phyloP scores from a whole-genome alignment of 2,329 filamentous ascomycete genomes.

The Colletotrichum scovillei region DNA sequence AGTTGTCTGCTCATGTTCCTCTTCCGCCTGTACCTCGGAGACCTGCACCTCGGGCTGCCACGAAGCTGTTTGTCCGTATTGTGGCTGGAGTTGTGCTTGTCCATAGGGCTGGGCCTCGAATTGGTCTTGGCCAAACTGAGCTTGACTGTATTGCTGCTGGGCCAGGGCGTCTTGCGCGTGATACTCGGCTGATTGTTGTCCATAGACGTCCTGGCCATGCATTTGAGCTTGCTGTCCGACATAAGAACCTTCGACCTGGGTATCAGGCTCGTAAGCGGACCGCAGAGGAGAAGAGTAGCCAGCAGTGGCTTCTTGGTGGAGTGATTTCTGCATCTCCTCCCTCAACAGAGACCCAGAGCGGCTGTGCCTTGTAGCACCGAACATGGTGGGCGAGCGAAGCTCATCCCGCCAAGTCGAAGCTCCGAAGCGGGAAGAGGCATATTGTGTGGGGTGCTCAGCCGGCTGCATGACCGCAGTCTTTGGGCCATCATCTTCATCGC shows the following conservation, averaged over 20 bases:
- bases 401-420: conserved; percentile 26
- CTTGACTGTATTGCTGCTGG: neutral
- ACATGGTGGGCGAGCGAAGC: conserved; percentile 15
- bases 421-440: conserved; percentile 28
- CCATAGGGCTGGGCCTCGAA: neutral
- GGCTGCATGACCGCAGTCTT: conserved; percentile 21
- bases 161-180: neutral
- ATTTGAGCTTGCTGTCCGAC: neutral
- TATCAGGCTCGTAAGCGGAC: neutral
- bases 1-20: conserved; percentile 26
- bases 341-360: conserved; percentile 21
- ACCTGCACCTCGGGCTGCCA: conserved; percentile 12
- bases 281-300: neutral
- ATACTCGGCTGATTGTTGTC: neutral
- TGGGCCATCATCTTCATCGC: conserved; percentile 22
- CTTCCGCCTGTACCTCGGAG: conserved; percentile 1
- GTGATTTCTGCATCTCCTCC: conserved; percentile 10
- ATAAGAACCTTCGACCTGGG: neutral
- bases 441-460: neutral
- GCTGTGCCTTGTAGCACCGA: conserved; percentile 23
- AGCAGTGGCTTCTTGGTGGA: neutral
- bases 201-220: neutral
- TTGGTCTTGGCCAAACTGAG: neutral
- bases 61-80: neutral
- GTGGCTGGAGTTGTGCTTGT: neutral